These are phyloP conservation scores for Lumnitzera littorea DNA, from an alignment of 345 rosid genomes.

Conservation along the genomic window DNA sequence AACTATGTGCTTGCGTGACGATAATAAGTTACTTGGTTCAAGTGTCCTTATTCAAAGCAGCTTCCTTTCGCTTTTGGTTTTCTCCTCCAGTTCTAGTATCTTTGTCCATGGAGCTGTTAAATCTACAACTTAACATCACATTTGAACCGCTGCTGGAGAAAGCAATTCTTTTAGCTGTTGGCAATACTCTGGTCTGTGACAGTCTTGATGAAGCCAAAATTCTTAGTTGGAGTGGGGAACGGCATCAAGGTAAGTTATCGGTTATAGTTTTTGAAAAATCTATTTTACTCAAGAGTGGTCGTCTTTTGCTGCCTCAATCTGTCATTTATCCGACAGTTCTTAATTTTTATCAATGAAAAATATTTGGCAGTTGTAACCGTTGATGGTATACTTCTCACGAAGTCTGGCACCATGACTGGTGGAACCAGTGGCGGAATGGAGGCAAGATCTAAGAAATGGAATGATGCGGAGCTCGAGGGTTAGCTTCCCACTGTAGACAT, in stretches of 20 bases:
- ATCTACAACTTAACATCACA: slow-evolving; percentile 54
- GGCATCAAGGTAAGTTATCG: slow-evolving; percentile 61
- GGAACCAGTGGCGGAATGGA: slow-evolving; percentile 99
- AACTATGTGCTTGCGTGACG: too few relatives aligned
- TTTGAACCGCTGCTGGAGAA: slow-evolving; percentile 84
- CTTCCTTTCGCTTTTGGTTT: not conserved
- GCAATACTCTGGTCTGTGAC: slow-evolving; percentile 92
- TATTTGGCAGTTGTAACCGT: slow-evolving; percentile 75
- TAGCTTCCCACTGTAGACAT: slow-evolving; percentile 9
- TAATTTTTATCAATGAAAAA: not conserved
- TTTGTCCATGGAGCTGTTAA: too few relatives aligned
- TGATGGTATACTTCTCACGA: slow-evolving; percentile 89
- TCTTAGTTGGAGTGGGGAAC: slow-evolving; percentile 92
- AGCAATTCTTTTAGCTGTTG: slow-evolving; percentile 91
- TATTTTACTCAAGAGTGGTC: not conserved
- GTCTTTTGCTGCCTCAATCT: not conserved
- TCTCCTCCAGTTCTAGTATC: not conserved
- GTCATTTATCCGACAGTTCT: not conserved
- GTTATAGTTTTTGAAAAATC: slow-evolving; percentile 6
- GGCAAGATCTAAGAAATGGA: slow-evolving; percentile 95
- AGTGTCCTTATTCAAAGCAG: not conserved
- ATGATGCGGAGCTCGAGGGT: slow-evolving; percentile 93
- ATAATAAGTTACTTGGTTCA: too few relatives aligned
- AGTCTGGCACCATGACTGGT: slow-evolving; percentile 99
- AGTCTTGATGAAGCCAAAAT: slow-evolving; percentile 90